Base-by-base conservation (phyloP, 495 filamentous ascomycete genomes). In the Cetradonia linearis region DNA sequence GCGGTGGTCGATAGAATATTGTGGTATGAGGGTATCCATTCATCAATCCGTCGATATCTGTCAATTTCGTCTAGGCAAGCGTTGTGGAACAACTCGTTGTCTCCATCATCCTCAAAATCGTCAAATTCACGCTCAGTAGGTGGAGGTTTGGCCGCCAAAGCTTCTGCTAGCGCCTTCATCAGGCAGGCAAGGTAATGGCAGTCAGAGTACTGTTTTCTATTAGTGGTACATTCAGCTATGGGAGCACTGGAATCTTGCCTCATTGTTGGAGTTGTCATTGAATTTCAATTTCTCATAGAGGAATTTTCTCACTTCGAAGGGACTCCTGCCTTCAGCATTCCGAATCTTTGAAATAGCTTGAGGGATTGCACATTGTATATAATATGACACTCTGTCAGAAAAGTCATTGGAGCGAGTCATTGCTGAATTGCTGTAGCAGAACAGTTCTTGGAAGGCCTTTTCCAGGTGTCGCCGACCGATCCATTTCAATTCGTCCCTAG, bases 341-440 rank as follows among this genome's bases (percentile, higher is more conserved):
- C 88, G 82, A 16, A 96, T 81, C 62, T 83, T 80, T 5, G 91
- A 83, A 48, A 99, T 84, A 13, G 90, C 85, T 49, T 79, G 78
- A 0, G 87, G 83, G 60, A 99, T 91, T 2, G 85, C 81, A 61
- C 85, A 84, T 65, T 95, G 89, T 5, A 97, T 77, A 20, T 84
- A 74, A 71, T 96, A 97, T 54, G 85, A 78, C 14, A 81, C 83
- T 55, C 88, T 84, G 66, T 97, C 86, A 6, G 81, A 81, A 67
- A 97, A 99, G 68, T 97, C 87, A 68, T 97, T 97, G 5, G 89
- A 83, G 23, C 81, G 77, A 3, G 90, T 90, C 76, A 91, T 89
- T 14, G 76, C 78, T 0, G 83, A 86, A 42, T 62, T 59, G 2
- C 78, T 76, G 44, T 90, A 79, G 72, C 92, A 99, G 70, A 94